These are phyloP conservation scores for Pseudopithomyces maydicus DNA, from an alignment of 2,329 filamentous ascomycete species.

Conservation along the genomic window DNA sequence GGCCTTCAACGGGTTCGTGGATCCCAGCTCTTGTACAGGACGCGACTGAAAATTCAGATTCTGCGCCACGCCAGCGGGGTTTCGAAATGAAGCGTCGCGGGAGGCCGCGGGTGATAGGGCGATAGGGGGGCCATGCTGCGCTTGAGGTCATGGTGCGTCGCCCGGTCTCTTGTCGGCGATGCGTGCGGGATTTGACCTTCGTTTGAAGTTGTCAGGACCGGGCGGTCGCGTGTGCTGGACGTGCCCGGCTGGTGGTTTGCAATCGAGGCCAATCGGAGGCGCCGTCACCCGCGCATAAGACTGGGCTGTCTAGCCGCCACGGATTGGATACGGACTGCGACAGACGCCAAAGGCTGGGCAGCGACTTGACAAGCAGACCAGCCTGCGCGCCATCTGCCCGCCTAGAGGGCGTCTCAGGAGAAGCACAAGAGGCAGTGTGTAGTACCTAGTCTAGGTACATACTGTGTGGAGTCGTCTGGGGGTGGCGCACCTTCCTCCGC, in stretches of 20 bases:
- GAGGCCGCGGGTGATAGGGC: neutral
- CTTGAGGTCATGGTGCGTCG: neutral
- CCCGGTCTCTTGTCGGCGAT: constrained; percentile 2
- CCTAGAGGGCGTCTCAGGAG: neutral
- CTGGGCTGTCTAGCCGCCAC: neutral
- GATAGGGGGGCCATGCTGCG: neutral
- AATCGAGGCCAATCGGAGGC: constrained; percentile 3
- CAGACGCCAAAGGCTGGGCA: neutral
- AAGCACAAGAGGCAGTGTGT: neutral
- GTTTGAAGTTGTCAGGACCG: neutral
- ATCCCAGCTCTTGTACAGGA: neutral
- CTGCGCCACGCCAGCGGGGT: neutral
- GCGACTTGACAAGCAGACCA: neutral
- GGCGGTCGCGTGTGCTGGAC: neutral
- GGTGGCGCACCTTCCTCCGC: neutral
- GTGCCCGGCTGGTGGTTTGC: neutral
- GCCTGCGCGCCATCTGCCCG: neutral
- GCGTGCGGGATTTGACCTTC: neutral
- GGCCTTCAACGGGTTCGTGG: neutral
- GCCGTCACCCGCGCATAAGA: neutral
- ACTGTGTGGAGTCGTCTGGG: neutral
- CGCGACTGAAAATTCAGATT: constrained; percentile 5
- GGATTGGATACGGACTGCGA: neutral
- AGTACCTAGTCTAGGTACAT: neutral
- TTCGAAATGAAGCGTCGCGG: neutral